phyloP scores from a whole-genome alignment of 1,284 basidiomycete genomes.

The Spongiforma sp. region DNA sequence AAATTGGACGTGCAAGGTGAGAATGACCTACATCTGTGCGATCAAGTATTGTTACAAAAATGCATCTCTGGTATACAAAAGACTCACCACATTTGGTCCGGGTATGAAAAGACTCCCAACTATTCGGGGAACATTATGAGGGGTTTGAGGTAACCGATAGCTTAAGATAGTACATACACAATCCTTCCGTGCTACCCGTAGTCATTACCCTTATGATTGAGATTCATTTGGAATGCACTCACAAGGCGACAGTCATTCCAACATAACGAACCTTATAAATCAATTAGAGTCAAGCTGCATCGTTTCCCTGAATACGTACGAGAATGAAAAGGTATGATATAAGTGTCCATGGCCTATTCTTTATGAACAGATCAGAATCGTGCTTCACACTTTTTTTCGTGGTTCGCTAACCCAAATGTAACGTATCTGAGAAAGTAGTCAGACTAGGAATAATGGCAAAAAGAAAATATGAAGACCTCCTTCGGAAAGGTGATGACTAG shows the following conservation, averaged over 20 bases:
- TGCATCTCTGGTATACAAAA: not conserved
- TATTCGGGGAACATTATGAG: conserved; percentile 6
- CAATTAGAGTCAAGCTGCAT: not conserved
- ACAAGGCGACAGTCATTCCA: conserved; percentile 16
- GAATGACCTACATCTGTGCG: conserved; percentile 18
- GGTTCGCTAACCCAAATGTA: conserved; percentile 24
- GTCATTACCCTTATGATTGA: not conserved
- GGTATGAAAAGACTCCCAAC: conserved; percentile 22
- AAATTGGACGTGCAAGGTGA: not conserved
- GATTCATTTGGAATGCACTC: conserved; percentile 9
- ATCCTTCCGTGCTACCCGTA: conserved; percentile 6
- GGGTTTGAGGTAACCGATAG: not conserved
- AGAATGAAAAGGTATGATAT: conserved; percentile 23
- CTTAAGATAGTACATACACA: conserved; percentile 12
- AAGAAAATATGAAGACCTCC: conserved; percentile 15
- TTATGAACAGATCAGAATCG: conserved; percentile 6
- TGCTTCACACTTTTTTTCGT: not conserved
- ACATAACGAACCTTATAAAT: conserved; percentile 25
- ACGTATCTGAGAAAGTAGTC: conserved; percentile 15
- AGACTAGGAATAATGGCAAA: not conserved
- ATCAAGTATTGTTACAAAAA: not conserved
- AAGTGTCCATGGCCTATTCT: conserved; percentile 24
- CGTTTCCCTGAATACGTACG: conserved; percentile 9
- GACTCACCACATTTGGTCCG: conserved; percentile 17
- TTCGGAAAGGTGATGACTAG: conserved; percentile 23